Evolutionary conservation across 441 rosid species (phyloP), one percentile per base, ranked within the genome.

Genomic region (Populus hybrid): DNA sequence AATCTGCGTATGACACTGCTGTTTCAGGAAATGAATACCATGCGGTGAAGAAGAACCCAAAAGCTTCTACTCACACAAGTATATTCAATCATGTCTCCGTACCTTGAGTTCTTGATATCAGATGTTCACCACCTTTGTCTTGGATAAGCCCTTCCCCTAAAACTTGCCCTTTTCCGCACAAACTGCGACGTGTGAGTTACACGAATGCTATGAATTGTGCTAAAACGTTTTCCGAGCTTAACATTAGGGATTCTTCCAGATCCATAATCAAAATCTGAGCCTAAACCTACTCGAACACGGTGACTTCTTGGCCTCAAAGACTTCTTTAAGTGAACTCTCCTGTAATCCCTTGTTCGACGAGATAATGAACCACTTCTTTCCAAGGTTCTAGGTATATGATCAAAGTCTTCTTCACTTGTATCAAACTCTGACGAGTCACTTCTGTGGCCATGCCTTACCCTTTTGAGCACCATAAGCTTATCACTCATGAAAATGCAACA

Each of bases 301-400:
- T 79, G 85, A 70, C 77, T 88, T 76, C 86, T 84, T 23, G 90
- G 85, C 80, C 85, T 84, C 75, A 86, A 46, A 77, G 89, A 76
- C 78, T 78, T 88, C 75, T 82, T 88, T 21, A 81, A 63, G 10
- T 83, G 89, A 64, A 53, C 81, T 82, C 76, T 79, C 81, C 71
- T 84, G 79, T 70, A 80, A 64, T 84, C 77, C 63, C 73, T 82
- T 10, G 75, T 59, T 71, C 80, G 67, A 19, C 65, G 40, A 28
- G 86, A 70, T 2, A 34, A 32, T 1, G 77, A 69, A 1, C 71
- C 71, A 8, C 67, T 61, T 8, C 6, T 32, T 26, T 77, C 21
- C 28, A 10, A 38, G 14, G 59, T 70, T 28, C 74, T 71, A 8
- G 12, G 57, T 63, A 70, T 74, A 73, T 67, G 80, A 42, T 61